These are phyloP conservation scores for Obelidium mucronatum DNA, from an alignment of 192 early-diverging fungal species.

Conservation along the genomic window DNA sequence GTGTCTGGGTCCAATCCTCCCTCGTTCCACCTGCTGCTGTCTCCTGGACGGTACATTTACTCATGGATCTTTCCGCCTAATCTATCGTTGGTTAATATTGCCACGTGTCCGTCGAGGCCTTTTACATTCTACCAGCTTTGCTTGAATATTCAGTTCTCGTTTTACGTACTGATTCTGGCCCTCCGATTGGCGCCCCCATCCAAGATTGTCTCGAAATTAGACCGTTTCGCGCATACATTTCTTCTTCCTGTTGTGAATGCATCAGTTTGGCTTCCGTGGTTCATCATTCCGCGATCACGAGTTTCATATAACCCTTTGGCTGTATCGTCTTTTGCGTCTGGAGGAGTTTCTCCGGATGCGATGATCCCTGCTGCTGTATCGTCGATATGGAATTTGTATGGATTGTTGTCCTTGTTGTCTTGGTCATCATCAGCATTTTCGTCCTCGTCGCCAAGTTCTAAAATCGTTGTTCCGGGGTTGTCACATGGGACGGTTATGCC, in stretches of 20 bases:
- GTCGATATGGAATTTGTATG: slow-evolving; percentile 24
- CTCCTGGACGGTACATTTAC: neutral
- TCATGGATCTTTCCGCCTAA: neutral
- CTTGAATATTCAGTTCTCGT: neutral
- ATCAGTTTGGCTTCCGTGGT: slow-evolving; percentile 13
- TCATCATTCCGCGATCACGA: slow-evolving; percentile 24
- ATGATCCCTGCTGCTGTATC: too few relatives aligned
- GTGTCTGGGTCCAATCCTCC: neutral
- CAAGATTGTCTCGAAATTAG: neutral
- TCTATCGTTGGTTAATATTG: neutral
- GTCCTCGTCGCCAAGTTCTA: neutral
- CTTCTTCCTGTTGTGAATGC: slow-evolving; percentile 10
- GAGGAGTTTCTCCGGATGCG: too few relatives aligned
- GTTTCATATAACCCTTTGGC: neutral
- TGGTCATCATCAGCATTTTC: too few relatives aligned
- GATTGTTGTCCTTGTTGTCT: slow-evolving; percentile 3
- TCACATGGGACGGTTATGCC: neutral
- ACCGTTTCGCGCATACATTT: neutral
- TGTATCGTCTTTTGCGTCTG: neutral
- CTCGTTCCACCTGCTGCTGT: neutral
- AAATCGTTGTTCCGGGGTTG: slow-evolving; percentile 16
- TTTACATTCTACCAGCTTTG: slow-evolving; percentile 17
- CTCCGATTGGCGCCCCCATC: neutral
- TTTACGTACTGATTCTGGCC: slow-evolving; percentile 1
- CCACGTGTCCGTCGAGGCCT: neutral